Evolutionary conservation across 148 eudicot genomes (phyloP), one percentile per base, ranked within the genome.

Genomic region (Hydrangea macrophylla): DNA sequence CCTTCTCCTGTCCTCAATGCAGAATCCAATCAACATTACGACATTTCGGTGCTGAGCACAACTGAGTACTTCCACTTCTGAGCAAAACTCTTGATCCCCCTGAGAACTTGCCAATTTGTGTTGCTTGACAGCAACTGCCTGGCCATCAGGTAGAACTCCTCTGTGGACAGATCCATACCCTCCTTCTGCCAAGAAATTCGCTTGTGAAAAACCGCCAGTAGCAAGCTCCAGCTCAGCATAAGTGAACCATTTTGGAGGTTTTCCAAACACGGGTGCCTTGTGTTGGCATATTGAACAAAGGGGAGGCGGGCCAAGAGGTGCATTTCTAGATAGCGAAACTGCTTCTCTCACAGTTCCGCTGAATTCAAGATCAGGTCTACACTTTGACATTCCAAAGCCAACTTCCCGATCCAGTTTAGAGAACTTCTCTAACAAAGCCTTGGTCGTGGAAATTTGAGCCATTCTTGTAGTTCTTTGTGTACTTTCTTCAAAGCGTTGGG

Each of bases 121-220:
- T 54, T 82, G 85, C 73, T 82, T 82, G 35, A 82, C 85, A 32
- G 85, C 85, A 35, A 82, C 71, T 10, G 76, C 79, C 58, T 75
- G 85, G 15, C 85, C 85, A 67, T 82, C 80, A 22, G 82, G 80
- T 17, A 82, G 82, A 31, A 78, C 75, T 13, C 85, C 85, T 72
- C 85, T 37, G 60, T 82, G 85, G 54, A 82, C 85, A 20, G 85
- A 82, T 37, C 85, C 85, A 64, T 26, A 81, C 24, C 85, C 96
- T 51, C 97, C 96, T 68, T 92, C 97, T 0, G 95, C 97, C 72
- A 92, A 81, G 72, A 92, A 92, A 80, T 92, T 92, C 17, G 90
- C 86, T 70, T 82, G 75, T 2, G 97, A 92, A 76, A 92, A 92
- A 11, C 96, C 92, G 48, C 86, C 79, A 17, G 97, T 92, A 39